These are phyloP conservation scores for Physcomitrium patens DNA, from an alignment of 225 moss, liverwort and hornwort species.

Conservation along the genomic window DNA sequence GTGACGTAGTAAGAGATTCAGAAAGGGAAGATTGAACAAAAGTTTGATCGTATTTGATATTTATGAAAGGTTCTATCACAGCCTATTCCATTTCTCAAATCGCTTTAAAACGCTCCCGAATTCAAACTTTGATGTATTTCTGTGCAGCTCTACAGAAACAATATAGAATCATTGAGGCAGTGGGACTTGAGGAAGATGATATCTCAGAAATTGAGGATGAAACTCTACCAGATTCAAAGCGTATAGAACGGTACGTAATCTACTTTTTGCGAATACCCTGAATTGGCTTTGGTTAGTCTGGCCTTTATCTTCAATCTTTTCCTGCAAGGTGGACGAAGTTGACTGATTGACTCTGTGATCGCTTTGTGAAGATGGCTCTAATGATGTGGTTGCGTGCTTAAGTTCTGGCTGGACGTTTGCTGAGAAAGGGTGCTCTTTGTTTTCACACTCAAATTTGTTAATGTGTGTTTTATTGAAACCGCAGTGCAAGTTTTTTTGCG, in stretches of 20 bases:
- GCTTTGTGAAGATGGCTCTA: constrained; percentile 1
- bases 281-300: constrained; percentile 18
- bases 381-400: neutral
- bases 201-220: constrained; percentile 69
- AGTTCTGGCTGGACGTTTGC: constrained; percentile 1
- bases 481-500: constrained; percentile 53
- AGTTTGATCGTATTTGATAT: constrained; percentile 10
- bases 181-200: constrained; percentile 78
- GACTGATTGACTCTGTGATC: neutral
- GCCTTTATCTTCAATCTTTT: constrained; percentile 10
- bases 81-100: too few species aligned
- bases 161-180: constrained; percentile 75
- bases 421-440: constrained; percentile 2
- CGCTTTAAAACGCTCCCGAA: too few species aligned
- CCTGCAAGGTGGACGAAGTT: constrained; percentile 19
- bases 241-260: constrained; percentile 47
- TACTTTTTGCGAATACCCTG: constrained; percentile 6
- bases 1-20: neutral
- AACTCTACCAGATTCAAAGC: constrained; percentile 65
- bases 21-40: constrained; percentile 21
- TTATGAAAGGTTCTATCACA: too few species aligned
- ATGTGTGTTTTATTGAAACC: constrained; percentile 13
- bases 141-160: constrained; percentile 82
- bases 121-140: constrained; percentile 3
- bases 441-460: neutral